phyloP scores from a whole-genome alignment of 305 asterid species.

The Petunia hybrid region DNA sequence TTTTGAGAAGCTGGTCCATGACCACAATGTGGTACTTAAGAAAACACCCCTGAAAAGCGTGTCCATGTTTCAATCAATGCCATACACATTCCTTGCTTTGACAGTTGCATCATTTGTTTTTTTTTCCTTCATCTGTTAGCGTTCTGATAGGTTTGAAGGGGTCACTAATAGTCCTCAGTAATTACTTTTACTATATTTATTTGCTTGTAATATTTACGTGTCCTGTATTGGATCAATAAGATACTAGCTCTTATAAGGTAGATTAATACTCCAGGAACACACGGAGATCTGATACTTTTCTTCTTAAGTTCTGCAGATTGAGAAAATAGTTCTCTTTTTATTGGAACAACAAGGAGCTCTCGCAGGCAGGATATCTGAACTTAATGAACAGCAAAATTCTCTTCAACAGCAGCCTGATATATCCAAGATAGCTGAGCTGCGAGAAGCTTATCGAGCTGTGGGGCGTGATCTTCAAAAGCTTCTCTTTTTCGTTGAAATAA shows the following conservation, averaged over 20 bases:
- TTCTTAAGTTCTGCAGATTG: slow-evolving; percentile 66
- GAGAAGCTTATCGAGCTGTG: slow-evolving; percentile 86
- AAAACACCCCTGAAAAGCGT: too few species aligned
- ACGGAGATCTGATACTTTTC: slow-evolving; percentile 11
- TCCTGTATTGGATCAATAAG: neutral
- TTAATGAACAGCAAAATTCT: slow-evolving; percentile 70
- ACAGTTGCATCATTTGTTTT: slow-evolving; percentile 1
- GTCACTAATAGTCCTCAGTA: neutral
- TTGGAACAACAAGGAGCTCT: slow-evolving; percentile 91
- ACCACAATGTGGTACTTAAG: too few species aligned
- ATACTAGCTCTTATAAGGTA: neutral
- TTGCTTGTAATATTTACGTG: neutral
- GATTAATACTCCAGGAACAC: neutral
- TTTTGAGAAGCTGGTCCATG: too few species aligned
- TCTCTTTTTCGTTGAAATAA: slow-evolving; percentile 82
- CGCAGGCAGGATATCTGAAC: slow-evolving; percentile 76
- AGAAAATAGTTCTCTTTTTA: slow-evolving; percentile 89
- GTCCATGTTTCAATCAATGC: neutral
- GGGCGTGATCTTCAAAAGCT: slow-evolving; percentile 92
- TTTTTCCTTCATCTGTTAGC: neutral
- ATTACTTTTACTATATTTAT: neutral
- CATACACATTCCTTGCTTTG: neutral
- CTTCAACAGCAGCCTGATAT: slow-evolving; percentile 84
- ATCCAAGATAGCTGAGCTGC: slow-evolving; percentile 72
- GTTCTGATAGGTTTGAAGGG: neutral